Evolutionary conservation across 257 asterid genomes (phyloP), one percentile per base, ranked within the genome.

Genomic region (Plantago ovata): DNA sequence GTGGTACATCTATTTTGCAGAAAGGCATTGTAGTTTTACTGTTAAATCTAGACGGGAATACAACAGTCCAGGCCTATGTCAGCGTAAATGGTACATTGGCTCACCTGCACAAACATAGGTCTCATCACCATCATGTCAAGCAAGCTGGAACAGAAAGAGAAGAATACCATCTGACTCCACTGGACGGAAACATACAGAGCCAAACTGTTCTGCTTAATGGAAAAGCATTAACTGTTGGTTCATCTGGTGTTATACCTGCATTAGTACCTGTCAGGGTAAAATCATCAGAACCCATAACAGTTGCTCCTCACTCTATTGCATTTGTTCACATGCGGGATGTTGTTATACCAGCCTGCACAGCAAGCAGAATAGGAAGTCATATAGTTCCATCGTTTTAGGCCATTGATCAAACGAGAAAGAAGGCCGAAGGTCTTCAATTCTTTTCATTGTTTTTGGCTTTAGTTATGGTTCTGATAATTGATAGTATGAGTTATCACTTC

Each of bases 161-260:
- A 66, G 94, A 81, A 64, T 84, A 81, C 59, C 94, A 84, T 52
- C 72, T 81, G 61, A 84, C 84, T 13, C 84, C 86, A 10, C 59
- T 68, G 70, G 71, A 58, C 51, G 76, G 83, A 19, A 62, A 84
- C 52, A 50, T 81, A 46, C 81, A 72, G 11, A 81, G 94, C 83
- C 84, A 65, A 60, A 72, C 60, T 15, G 75, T 81, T 79, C 56
- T 81, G 69, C 72, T 84, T 42, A 81, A 84, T n/a, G 94, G 89
- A 42, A 64, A 75, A 9, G 71, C 64, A 22, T 67, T 84, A 32
- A 58, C 43, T 3, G 66, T 84, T 15, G 76, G 68, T 70, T 51
- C 78, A 39, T 36, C 38, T 0, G 89, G 94, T 12, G 39, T 59
- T 49, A 81, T 84, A 41, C 94, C 89, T 38, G 63, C 72, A 12